A percentile compares a stretch with the other conserved stretches of the same genome.
These are phyloP conservation scores for Turritis glabra DNA, from an alignment of 345 rosid species.

Conservation along the genomic window DNA sequence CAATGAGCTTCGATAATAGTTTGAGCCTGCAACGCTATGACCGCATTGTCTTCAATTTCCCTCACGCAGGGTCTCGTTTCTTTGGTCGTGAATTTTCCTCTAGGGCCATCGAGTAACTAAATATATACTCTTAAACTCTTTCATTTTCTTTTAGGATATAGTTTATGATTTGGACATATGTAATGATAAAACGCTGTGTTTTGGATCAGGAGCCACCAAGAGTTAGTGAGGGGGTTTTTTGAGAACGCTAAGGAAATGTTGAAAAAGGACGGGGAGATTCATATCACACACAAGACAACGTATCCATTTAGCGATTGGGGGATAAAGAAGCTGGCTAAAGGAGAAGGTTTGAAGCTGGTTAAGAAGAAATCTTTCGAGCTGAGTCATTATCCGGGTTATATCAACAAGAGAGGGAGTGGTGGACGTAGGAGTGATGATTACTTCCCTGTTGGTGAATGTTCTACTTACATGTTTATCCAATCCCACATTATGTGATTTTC, in stretches of 20 bases:
- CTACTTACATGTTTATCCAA: constrained; percentile 35
- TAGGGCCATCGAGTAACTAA: constrained; percentile 12
- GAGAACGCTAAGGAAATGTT: constrained; percentile 50
- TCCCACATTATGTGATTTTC: background rate
- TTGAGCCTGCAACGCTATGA: constrained; percentile 32
- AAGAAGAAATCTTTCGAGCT: constrained; percentile 31
- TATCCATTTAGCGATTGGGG: constrained; percentile 51
- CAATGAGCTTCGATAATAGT: constrained; percentile 36
- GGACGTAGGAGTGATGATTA: constrained; percentile 18
- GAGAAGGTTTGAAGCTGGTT: constrained; percentile 38
- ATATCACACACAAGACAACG: constrained; percentile 57
- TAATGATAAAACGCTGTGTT: background rate
- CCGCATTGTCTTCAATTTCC: constrained; percentile 48
- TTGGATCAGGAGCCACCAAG: constrained; percentile 36
- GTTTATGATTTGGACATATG: background rate
- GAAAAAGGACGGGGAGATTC: constrained; percentile 48
- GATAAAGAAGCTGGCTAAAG: constrained; percentile 38
- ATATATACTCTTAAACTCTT: background rate
- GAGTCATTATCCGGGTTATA: constrained; percentile 51
- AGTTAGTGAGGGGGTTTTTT: constrained; percentile 48
- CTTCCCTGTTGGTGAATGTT: constrained; percentile 35
- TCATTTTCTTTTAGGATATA: background rate
- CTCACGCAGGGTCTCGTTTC: constrained; percentile 49
- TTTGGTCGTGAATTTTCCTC: constrained; percentile 24
- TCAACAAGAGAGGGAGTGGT: constrained; percentile 55